A percentile compares a stretch with the other conserved stretches of the same genome.
phyloP scores from a whole-genome alignment of 2,329 filamentous ascomycete genomes.

The Elsinoe necatrix region DNA sequence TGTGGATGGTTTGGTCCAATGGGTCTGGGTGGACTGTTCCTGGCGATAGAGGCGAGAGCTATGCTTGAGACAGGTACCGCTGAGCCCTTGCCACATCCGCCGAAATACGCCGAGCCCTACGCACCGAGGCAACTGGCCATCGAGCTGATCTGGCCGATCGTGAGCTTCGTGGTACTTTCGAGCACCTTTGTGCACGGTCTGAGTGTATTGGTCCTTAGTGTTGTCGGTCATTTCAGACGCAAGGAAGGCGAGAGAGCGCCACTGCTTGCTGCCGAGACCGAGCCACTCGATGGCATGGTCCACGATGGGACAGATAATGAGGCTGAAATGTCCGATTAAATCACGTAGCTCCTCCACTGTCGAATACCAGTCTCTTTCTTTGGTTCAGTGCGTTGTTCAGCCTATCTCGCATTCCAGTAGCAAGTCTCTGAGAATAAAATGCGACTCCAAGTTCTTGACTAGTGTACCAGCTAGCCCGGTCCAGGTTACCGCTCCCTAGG shows the following conservation, averaged over 20 bases:
- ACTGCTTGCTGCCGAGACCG: slow-evolving; percentile 43
- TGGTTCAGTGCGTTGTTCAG: slow-evolving; percentile 20
- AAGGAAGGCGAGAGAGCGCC: slow-evolving; percentile 41
- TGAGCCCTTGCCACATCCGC: slow-evolving; percentile 38
- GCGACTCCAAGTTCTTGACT: slow-evolving; percentile 72
- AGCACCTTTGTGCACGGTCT: slow-evolving; percentile 48
- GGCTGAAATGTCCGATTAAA: slow-evolving; percentile 13
- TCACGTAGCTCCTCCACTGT: slow-evolving; percentile 8
- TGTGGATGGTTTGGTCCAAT: slow-evolving; percentile 51
- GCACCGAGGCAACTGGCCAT: slow-evolving; percentile 33
- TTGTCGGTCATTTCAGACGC: slow-evolving; percentile 41
- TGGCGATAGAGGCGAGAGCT: slow-evolving; percentile 48
- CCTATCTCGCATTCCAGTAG: slow-evolving; percentile 20
- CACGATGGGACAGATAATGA: slow-evolving; percentile 36
- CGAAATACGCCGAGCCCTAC: slow-evolving; percentile 28
- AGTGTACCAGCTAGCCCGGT: slow-evolving; percentile 78
- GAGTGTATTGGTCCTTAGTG: slow-evolving; percentile 43
- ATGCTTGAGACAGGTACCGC: slow-evolving; percentile 44
- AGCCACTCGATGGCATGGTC: slow-evolving; percentile 44
- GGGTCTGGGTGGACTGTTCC: slow-evolving; percentile 49
- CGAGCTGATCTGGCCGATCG: slow-evolving; percentile 45
- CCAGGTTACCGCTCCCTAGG: slow-evolving; percentile 74
- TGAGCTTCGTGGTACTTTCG: slow-evolving; percentile 47
- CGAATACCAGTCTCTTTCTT: slow-evolving; percentile 17
- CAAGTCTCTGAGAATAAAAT: slow-evolving; percentile 39